These are phyloP conservation scores for Physcomitrium patens DNA, from an alignment of 225 moss, liverwort and hornwort genomes.

Conservation along the genomic window DNA sequence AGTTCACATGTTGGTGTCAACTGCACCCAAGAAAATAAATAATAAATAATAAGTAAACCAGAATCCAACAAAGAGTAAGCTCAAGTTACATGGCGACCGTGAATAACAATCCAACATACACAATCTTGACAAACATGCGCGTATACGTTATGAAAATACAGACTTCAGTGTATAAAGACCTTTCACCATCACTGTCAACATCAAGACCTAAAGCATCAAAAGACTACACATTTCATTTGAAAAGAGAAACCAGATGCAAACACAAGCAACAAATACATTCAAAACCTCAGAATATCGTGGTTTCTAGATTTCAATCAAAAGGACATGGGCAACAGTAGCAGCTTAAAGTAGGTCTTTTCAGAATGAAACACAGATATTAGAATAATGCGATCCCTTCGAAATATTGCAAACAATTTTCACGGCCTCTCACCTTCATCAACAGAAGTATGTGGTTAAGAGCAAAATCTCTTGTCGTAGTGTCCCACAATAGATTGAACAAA, in stretches of 20 bases:
- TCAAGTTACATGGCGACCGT: not conserved
- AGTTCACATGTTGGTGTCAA: conserved; percentile 69
- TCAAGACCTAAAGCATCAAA: not conserved
- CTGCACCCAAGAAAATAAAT: conserved; percentile 43
- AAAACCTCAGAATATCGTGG: conserved; percentile 12
- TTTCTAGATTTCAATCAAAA: not conserved
- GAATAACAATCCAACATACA: not conserved
- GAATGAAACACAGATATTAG: not conserved
- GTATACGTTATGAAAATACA: not conserved
- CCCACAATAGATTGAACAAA: conserved; percentile 73
- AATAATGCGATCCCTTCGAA: not conserved
- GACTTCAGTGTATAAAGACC: conserved; percentile 9
- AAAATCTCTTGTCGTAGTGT: conserved; percentile 60
- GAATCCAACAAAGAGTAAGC: conserved; percentile 31
- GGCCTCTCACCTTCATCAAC: conserved; percentile 69
- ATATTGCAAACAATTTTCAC: conserved; percentile 1
- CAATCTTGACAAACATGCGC: not conserved
- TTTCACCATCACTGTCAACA: conserved; percentile 13
- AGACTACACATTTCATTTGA: conserved; percentile 2
- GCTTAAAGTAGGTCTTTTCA: not conserved
- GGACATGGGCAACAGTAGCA: not conserved
- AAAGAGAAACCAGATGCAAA: conserved; percentile 5
- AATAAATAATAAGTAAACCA: conserved; percentile 1
- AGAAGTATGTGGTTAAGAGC: conserved; percentile 70
- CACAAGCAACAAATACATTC: not conserved